Evolutionary conservation across 345 rosid species (phyloP), one percentile per base, ranked within the genome.

Genomic region (Passiflora organensis): DNA sequence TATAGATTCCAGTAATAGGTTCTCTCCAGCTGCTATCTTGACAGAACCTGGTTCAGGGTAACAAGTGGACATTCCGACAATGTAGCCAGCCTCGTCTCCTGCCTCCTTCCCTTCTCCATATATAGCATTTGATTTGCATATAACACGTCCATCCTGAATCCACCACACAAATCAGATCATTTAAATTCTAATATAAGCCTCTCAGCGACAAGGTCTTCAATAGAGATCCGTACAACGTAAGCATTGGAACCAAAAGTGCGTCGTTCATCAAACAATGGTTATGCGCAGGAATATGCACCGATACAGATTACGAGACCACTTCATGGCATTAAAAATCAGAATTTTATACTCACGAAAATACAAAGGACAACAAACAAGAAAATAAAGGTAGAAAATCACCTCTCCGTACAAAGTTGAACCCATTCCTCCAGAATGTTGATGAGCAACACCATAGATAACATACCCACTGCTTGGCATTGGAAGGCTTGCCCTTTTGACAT

Each of bases 31-130:
- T 11, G 53, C 63, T 50, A 91, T 75, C 80, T 68, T 81, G 55
- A 86, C 68, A 4, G 81, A 63, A 10, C 91, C 88, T 16, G 88
- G 84, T 23, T 69, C 55, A 32, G 90, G 95, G 68, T 85, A 86
- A 76, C 93, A 91, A 22, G 95, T 63, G 1, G 98, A 79, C 96
- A 91, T 88, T 66, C 98, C 98, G 18, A 91, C 95, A 15, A 91
- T 64, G 43, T 88, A 88, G 51, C 96, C 98, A 53, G 79, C 77
- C 69, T 91, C 98, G 18, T 91, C 78, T 57, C 98, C 98, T 12
- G 82, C 79, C 71, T 86, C 93, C 15, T 51, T 67, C 56, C 96
- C 96, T 16, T 69, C 49, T 13, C 98, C 98, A 28, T 88, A 91
- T 47, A 36, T 66, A 0, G 96, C 78, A 10, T 59, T 21, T 13